Evolutionary conservation across 176 grass and related monocot genomes (phyloP).

Genomic region (Tillandsia leiboldiana): DNA sequence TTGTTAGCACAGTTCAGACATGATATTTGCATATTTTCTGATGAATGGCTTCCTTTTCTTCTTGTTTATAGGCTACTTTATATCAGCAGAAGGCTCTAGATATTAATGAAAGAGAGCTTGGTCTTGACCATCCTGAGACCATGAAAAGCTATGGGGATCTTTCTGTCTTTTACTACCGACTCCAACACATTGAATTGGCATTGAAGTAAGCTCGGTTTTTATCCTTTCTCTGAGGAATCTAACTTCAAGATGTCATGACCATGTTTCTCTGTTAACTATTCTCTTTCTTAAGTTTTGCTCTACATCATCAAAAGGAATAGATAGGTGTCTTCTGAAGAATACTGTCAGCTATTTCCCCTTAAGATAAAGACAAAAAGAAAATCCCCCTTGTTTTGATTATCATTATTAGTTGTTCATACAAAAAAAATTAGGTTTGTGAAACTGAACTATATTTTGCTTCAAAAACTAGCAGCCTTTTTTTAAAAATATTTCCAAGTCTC

Average conservation of each 20-base stretch:
- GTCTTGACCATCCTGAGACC: slow-evolving; percentile 97
- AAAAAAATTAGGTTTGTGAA: too few relatives aligned
- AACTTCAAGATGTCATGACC: background rate
- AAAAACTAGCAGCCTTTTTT: too few relatives aligned
- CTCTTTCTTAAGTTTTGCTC: background rate
- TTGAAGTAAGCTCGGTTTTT: slow-evolving; percentile 65
- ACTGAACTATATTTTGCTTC: too few relatives aligned
- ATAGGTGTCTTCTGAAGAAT: background rate
- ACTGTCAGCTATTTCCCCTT: too few relatives aligned
- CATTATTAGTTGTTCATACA: too few relatives aligned
- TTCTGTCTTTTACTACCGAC: slow-evolving; percentile 99
- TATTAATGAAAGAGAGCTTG: slow-evolving; percentile 96
- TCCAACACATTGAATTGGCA: slow-evolving; percentile 98
- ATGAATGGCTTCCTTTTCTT: slow-evolving; percentile 13
- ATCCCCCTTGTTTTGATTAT: too few relatives aligned
- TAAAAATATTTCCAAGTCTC: too few relatives aligned
- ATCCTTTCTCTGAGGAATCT: slow-evolving; percentile 21
- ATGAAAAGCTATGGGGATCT: slow-evolving; percentile 99
- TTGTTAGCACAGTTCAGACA: too few relatives aligned
- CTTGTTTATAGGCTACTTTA: slow-evolving; percentile 65
- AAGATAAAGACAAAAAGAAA: too few relatives aligned
- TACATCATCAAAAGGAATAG: background rate
- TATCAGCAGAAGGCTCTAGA: slow-evolving; percentile 99
- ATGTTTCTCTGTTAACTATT: background rate
- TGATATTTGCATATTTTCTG: too few relatives aligned